Percentiles rank a stretch among this genome's conserved stretches.
Evolutionary conservation across 1,139 yeast genomes (phyloP).

Genomic region (Arxiozyma heterogenica): DNA sequence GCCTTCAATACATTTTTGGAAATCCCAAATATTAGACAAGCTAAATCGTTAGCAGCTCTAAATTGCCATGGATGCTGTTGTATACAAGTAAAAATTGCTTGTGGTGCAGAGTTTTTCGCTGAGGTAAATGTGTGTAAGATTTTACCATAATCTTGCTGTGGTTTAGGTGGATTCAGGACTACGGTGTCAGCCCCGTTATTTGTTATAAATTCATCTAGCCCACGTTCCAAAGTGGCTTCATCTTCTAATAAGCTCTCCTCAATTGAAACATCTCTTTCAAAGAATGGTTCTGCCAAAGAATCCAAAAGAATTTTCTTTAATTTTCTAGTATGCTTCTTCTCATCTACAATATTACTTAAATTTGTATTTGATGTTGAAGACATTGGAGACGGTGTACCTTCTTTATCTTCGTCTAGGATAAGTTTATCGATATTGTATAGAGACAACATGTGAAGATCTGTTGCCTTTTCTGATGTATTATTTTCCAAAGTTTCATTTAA

Average conservation of each 20-base stretch:
- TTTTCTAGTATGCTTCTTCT: constrained; percentile 7
- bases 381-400: constrained; percentile 2
- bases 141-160: constrained; percentile 22
- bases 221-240: constrained; percentile 9
- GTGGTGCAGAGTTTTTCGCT: constrained; percentile 61
- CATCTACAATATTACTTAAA: not conserved
- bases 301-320: constrained; percentile 49
- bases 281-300: constrained; percentile 69
- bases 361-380: constrained; percentile 4
- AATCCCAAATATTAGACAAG: constrained; percentile 80
- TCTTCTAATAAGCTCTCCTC: constrained; percentile 26
- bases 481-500: constrained; percentile 32
- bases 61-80: constrained; percentile 68
- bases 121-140: constrained; percentile 52
- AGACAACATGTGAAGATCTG: constrained; percentile 30
- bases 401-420: constrained; percentile 33
- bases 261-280: constrained; percentile 34
- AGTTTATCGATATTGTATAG: constrained; percentile 33
- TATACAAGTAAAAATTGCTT: constrained; percentile 80
- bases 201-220: constrained; percentile 8
- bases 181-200: constrained; percentile 11
- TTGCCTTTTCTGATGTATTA: constrained; percentile 30
- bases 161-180: constrained; percentile 4
- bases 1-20: constrained; percentile 56
- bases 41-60: constrained; percentile 81